Evolutionary conservation across 768 basidiomycete genomes (phyloP).

Genomic region (Auricularia heimuer): DNA sequence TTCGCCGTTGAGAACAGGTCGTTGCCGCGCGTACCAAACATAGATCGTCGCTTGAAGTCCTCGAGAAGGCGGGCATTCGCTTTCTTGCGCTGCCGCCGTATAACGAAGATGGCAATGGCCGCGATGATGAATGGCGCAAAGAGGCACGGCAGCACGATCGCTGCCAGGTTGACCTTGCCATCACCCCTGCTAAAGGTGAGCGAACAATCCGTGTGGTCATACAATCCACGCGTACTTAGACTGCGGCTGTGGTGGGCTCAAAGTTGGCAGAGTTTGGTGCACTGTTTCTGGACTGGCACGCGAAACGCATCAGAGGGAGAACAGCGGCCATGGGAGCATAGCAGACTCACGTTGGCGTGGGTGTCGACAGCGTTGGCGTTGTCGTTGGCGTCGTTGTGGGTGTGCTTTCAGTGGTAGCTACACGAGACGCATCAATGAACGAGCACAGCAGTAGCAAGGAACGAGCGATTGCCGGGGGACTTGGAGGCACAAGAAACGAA

Average conservation of each 20-base stretch:
- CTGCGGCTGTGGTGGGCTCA: too few species aligned
- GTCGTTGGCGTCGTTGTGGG: not conserved
- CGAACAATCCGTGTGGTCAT: not conserved
- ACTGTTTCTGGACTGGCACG: too few species aligned
- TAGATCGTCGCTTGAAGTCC: not conserved
- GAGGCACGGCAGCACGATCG: not conserved
- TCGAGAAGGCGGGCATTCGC: not conserved
- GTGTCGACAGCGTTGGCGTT: not conserved
- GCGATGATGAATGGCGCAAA: not conserved
- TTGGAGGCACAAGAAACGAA: not conserved
- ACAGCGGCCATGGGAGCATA: not conserved
- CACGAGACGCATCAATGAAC: not conserved
- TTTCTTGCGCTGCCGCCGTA: not conserved
- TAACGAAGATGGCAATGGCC: not conserved
- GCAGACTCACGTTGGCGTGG: not conserved
- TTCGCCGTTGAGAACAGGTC: not conserved
- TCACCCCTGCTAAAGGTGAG: not conserved
- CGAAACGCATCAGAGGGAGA: not conserved
- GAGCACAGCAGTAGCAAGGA: not conserved
- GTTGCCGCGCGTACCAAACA: not conserved
- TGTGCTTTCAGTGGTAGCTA: not conserved
- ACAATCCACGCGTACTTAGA: not conserved
- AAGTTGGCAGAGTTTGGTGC: too few species aligned
- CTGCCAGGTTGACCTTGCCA: not conserved
- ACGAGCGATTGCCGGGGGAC: not conserved